Conservation (phyloP, 306 rosid genomes). For the Alnus rubra region DNA sequence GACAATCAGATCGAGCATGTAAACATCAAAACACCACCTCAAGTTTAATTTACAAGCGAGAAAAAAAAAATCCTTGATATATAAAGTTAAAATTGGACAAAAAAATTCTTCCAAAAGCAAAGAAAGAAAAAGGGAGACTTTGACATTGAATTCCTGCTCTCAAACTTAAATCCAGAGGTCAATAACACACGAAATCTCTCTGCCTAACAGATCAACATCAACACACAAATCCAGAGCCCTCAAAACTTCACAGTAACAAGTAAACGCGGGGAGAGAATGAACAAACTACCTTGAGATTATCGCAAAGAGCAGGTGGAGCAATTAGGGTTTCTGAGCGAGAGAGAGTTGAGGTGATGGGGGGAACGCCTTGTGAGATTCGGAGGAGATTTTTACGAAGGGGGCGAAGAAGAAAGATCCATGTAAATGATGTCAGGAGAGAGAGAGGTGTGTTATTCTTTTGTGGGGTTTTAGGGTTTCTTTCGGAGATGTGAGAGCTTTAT, state of each 20-base stretch:
- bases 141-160: not conserved
- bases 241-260: not conserved
- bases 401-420: slow-evolving; percentile 18
- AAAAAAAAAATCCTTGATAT: too few species aligned
- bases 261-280: not conserved
- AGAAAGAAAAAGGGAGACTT: not conserved
- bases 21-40: not conserved
- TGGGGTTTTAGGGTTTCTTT: slow-evolving; percentile 44
- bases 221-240: not conserved
- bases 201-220: not conserved
- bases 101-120: not conserved
- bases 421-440: not conserved
- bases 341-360: slow-evolving; percentile 12
- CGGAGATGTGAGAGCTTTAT: not conserved
- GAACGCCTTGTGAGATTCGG: slow-evolving; percentile 5
- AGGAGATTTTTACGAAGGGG: slow-evolving; percentile 1
- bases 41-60: too few species aligned
- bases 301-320: not conserved
- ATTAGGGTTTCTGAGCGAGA: slow-evolving; percentile 1
- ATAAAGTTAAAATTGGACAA: not conserved
- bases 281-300: slow-evolving; percentile 26
- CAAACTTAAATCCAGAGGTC: not conserved
- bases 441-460: not conserved
- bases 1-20: not conserved
- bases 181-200: not conserved